A percentile compares a stretch with the other conserved stretches of the same genome.
Conservation (phyloP, 1,139 yeast genomes). For the Suhomyces chickasaworum region DNA sequence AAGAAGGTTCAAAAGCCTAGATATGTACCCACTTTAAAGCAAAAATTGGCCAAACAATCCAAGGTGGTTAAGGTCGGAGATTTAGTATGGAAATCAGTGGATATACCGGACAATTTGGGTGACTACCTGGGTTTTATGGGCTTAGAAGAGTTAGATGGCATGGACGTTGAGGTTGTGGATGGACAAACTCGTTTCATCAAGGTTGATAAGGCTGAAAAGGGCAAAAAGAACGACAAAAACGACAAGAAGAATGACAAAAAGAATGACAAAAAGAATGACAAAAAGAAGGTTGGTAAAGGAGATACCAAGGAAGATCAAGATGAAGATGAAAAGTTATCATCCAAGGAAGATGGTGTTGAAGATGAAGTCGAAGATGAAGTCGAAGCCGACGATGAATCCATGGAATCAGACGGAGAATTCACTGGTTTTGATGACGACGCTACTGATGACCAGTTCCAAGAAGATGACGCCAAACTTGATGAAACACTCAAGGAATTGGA, state of each 20-base stretch:
- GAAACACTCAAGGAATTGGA: conserved; percentile 14
- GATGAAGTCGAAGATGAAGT: conserved; percentile 14
- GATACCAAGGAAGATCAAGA: conserved; percentile 11
- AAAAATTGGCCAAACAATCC: conserved; percentile 35
- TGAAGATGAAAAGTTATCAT: neutral
- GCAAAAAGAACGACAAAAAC: neutral
- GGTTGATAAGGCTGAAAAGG: conserved; percentile 25
- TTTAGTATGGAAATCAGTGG: conserved; percentile 77
- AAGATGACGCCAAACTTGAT: conserved; percentile 9
- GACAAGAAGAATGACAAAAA: neutral
- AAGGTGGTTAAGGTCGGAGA: conserved; percentile 53
- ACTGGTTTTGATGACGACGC: conserved; percentile 15
- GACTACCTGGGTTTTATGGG: conserved; percentile 92
- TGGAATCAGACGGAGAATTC: conserved; percentile 15
- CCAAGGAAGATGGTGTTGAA: conserved; percentile 10
- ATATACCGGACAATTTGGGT: conserved; percentile 79
- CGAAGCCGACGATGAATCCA: conserved; percentile 30
- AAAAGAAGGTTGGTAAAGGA: conserved; percentile 2
- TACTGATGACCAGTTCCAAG: conserved; percentile 15
- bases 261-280: neutral
- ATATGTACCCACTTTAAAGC: conserved; percentile 33
- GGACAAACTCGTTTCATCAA: conserved; percentile 68
- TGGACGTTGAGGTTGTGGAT: conserved; percentile 67
- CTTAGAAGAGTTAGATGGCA: conserved; percentile 91
- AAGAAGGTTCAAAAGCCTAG: conserved; percentile 17